phyloP scores from a whole-genome alignment of 148 eudicot genomes.

The Rhododendron williamsianum region DNA sequence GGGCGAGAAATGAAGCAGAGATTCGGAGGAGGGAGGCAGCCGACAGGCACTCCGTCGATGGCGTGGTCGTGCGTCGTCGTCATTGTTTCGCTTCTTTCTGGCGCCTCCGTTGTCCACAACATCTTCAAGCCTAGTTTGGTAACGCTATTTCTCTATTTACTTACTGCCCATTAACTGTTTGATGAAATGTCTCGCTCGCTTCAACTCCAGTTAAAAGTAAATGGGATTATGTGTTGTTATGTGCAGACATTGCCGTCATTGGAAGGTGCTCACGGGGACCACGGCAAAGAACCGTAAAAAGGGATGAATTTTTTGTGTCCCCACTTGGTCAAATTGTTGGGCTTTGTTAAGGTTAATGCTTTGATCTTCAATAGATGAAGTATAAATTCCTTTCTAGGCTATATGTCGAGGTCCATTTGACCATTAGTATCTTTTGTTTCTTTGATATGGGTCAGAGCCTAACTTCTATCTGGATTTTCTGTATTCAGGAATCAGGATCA shows the following conservation, averaged over 20 bases:
- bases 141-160: neutral
- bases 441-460: no score
- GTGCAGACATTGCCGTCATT: constrained; percentile 35
- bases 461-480: no score
- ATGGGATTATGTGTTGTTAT: neutral
- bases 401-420: neutral
- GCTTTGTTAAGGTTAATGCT: neutral
- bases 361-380: neutral
- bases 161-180: constrained; percentile 14
- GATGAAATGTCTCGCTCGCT: constrained; percentile 23
- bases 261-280: constrained; percentile 13
- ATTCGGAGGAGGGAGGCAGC: constrained; percentile 54
- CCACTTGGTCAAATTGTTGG: neutral
- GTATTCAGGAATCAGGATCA: no score
- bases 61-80: constrained; percentile 70
- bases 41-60: constrained; percentile 79
- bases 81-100: constrained; percentile 59
- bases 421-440: neutral
- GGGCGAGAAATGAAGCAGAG: constrained; percentile 30
- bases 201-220: neutral
- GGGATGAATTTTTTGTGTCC: neutral
- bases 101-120: constrained; percentile 89
- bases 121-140: constrained; percentile 77
- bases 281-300: neutral
- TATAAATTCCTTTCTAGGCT: neutral